These are phyloP conservation scores for Polyrhizophydium stewartii DNA, from an alignment of 371 early-diverging fungal genomes.

Conservation along the genomic window DNA sequence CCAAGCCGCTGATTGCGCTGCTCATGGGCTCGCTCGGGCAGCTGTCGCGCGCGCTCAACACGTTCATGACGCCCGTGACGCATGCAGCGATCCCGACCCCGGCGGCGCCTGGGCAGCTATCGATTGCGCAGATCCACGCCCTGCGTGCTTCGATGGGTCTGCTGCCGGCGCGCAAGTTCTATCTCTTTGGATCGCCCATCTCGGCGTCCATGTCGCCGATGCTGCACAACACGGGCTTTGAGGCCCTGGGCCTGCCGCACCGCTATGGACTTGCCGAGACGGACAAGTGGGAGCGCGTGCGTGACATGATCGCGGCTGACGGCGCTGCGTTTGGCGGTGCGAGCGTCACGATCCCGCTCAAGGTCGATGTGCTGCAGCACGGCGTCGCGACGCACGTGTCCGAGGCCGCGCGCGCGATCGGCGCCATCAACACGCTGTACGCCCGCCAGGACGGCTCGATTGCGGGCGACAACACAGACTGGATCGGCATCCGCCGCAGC, in stretches of 20 bases:
- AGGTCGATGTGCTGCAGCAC: slow-evolving; percentile 68
- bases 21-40: slow-evolving; percentile 92
- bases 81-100: slow-evolving; percentile 72
- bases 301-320: slow-evolving; percentile 45
- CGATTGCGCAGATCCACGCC: slow-evolving; percentile 73
- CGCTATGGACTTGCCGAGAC: slow-evolving; percentile 71
- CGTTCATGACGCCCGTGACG: slow-evolving; percentile 87
- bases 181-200: slow-evolving; percentile 91
- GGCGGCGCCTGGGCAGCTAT: slow-evolving; percentile 95
- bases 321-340: slow-evolving; percentile 80
- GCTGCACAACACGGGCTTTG: slow-evolving; percentile 90
- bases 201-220: slow-evolving; percentile 83
- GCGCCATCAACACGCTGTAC: slow-evolving; percentile 89
- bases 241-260: slow-evolving; percentile 78
- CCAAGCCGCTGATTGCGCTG: slow-evolving; percentile 79
- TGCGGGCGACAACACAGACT: slow-evolving; percentile 93
- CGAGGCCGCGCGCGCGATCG: slow-evolving; percentile 76
- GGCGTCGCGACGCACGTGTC: slow-evolving; percentile 63
- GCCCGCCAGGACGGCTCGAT: slow-evolving; percentile 33
- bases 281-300: slow-evolving; percentile 54
- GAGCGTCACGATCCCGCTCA: slow-evolving; percentile 93
- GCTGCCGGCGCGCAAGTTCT: slow-evolving; percentile 64
- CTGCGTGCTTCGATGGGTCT: slow-evolving; percentile 69
- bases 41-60: slow-evolving; percentile 81
- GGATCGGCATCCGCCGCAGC: slow-evolving; percentile 75